These are phyloP conservation scores for Paraglomus brasilianum DNA, from an alignment of 192 early-diverging fungal species.

Conservation along the genomic window DNA sequence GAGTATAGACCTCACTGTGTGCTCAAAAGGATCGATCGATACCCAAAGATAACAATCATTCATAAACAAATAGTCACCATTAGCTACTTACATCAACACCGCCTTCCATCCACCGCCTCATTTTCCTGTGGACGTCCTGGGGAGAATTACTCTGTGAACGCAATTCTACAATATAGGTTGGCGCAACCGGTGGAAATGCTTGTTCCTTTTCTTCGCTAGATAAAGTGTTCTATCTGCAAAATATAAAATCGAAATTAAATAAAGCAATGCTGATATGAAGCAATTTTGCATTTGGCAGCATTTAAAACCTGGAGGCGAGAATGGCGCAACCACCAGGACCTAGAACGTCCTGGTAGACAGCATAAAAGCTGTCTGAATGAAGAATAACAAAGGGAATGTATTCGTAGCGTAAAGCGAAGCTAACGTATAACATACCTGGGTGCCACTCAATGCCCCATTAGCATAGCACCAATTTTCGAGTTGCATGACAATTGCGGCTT, in stretches of 20 bases:
- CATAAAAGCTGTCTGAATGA: background rate
- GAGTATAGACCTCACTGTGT: constrained; percentile 5
- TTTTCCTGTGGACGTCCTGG: constrained; percentile 1
- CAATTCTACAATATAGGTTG: constrained; percentile 3
- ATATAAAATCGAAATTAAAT: background rate
- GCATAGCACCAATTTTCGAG: background rate
- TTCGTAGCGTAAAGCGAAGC: background rate
- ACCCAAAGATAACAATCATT: background rate
- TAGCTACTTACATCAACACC: constrained; percentile 14
- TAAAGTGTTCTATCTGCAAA: background rate
- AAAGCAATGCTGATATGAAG: background rate
- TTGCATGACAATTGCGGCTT: background rate
- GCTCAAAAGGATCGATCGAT: background rate
- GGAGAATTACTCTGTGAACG: background rate
- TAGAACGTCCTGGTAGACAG: background rate
- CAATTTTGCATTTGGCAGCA: background rate
- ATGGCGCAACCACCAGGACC: background rate
- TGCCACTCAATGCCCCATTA: background rate
- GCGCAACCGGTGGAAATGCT: background rate
- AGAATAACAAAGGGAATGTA: background rate
- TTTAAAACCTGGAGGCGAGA: constrained; percentile 1
- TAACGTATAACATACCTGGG: background rate
- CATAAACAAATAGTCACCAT: background rate
- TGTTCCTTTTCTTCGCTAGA: background rate
- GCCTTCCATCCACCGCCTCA: background rate